Evolutionary conservation across 306 rosid genomes (phyloP).

Genomic region (Purshia tridentata): DNA sequence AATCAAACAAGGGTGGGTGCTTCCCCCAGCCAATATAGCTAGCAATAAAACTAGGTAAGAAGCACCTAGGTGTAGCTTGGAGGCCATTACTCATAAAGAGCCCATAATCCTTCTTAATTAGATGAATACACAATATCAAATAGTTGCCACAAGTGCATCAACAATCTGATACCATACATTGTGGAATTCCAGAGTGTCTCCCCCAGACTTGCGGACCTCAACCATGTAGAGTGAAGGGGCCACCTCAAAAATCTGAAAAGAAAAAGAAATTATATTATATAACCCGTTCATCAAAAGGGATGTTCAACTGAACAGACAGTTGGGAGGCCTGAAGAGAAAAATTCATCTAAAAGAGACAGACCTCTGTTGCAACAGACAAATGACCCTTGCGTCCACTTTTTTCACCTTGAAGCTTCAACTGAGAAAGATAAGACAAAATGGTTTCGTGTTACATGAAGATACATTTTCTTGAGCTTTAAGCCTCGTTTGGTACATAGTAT

Average conservation of each 20-base stretch:
- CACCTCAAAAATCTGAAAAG: constrained; percentile 80
- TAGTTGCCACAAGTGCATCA: neutral
- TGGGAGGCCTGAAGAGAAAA: neutral
- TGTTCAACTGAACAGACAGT: neutral
- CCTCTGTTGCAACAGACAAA: constrained; percentile 89
- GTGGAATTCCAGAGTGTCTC: constrained; percentile 94
- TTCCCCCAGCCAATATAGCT: too few relatives aligned
- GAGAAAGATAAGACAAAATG: constrained; percentile 25
- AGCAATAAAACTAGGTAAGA: too few relatives aligned
- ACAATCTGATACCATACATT: constrained; percentile 54
- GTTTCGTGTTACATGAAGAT: neutral
- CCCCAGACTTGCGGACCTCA: constrained; percentile 83
- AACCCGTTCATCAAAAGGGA: neutral
- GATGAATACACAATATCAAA: neutral
- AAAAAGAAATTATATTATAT: constrained; percentile 2
- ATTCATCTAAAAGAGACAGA: constrained; percentile 19
- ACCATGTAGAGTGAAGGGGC: constrained; percentile 93
- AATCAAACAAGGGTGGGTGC: neutral
- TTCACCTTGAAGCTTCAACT: constrained; percentile 91
- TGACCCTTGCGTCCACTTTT: constrained; percentile 93
- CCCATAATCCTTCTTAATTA: neutral
- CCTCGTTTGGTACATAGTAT: too few relatives aligned
- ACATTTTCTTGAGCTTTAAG: neutral
- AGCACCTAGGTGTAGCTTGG: neutral
- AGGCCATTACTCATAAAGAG: neutral